Evolutionary conservation across 768 basidiomycete species (phyloP), one percentile per base, ranked within the genome.

Genomic region (Tricholoma bakamatsutake): DNA sequence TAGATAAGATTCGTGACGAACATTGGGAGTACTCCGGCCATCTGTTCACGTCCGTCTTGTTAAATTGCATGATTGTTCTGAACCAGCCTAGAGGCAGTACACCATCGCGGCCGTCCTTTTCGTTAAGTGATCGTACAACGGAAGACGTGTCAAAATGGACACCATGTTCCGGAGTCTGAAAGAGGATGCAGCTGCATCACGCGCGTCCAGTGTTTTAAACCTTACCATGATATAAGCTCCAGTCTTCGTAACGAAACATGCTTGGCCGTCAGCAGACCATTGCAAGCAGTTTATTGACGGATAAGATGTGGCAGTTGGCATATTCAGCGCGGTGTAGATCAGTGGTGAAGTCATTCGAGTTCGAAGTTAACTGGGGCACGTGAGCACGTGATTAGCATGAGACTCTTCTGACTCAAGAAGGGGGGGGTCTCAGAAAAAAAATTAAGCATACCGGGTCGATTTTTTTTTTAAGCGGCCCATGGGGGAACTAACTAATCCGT

Each of bases 201-300:
- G 6, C 9, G 17, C 9, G 31, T 4, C 21, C 33, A n/a, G 33
- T 17, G 17, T 30, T 53, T 15, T 7, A 17, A 7, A 18, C 57
- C 76, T 59, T 65, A 90, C 90, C 72, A 92, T 62, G 31, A 93
- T 82, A 62, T 89, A 80, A 3, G 85, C 77, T 0, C 82, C 82
- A 30, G 76, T 75, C 66, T 85, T 85, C 6, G 87, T 84, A n/a
- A 79, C 66, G 52, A 91, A 79, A 52, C 79, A 74, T 0, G 83
- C 71, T 63, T 93, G 90, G 0, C 89, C 90, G 51, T 91, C 88
- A 13, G 76, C 77, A 12, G 87, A 83, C 84, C 87, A 89, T 66
- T 89, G 88, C 8, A 92, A 66, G 62, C 79, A 79, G 10, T 73
- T 79, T 28, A 66, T 62, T 1, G 85, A 85, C 1, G 88, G 84